Evolutionary conservation across 2,329 filamentous ascomycete species (phyloP), one percentile per base, ranked within the genome.

Genomic region (Fusarium transvaalense): DNA sequence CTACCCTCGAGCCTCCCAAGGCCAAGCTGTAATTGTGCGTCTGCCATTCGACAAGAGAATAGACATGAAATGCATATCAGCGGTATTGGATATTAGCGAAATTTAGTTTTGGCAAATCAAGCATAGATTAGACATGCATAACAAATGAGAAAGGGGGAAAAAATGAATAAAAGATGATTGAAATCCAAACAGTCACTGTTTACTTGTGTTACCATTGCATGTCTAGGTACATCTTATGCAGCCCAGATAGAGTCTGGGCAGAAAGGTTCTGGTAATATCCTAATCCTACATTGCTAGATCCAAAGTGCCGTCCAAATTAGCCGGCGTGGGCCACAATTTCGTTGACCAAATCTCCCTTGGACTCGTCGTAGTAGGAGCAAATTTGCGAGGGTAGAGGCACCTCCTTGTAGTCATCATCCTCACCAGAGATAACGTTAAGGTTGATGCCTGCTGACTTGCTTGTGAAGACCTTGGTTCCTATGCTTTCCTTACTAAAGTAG

Each of bases 271-370:
- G 39, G 25, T 32, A 37, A 61, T 69, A 66, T 68, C 50, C 62
- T 71, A 74, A 35, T 64, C 56, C 53, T 69, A 64, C 57, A 61
- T 34, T 37, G 32, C 56, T 38, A 60, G 57, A 73, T 69, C 56
- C 55, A 73, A 74, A 32, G 27, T 43, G n/a, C 21, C 25, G 38
- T 41, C 17, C 21, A 21, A 21, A 12, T 43, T 85, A 97, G 58
- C 95, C 94, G 68, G 92, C 89, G 82, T 98, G 95, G 75, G 96
- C 94, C 19, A 99, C 96, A 78, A 99, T 98, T 85, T 98, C 95
- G 76, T 89, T 97, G 29, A 95, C 87, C 67, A 98, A 77, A 69
- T 91, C 89, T 23, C 92, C 92, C 79, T 93, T 87, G 51, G 77
- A 83, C 79, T 90, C 77, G 60, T 92, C 83, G 88, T 85, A 86